phyloP scores from a whole-genome alignment of 2,329 filamentous ascomycete species.

The Aspergillus ibericus region DNA sequence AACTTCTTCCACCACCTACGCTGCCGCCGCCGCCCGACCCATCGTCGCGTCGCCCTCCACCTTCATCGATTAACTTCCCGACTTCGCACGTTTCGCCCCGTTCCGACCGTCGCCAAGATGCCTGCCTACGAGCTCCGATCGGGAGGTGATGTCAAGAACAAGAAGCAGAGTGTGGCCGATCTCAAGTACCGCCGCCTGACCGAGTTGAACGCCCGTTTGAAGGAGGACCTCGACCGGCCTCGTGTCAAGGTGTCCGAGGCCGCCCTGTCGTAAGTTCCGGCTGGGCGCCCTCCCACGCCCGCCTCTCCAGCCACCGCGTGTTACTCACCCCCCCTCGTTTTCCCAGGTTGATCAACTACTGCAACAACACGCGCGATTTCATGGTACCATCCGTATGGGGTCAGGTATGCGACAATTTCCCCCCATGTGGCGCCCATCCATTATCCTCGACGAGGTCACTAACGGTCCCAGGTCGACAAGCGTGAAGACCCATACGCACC shows the following conservation, averaged over 20 bases:
- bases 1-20: slow-evolving; percentile 31
- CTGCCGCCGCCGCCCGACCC: slow-evolving; percentile 27
- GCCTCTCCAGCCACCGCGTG: slow-evolving; percentile 3
- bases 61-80: background rate
- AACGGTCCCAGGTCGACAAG: slow-evolving; percentile 68
- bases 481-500: slow-evolving; percentile 98
- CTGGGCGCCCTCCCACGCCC: slow-evolving; percentile 11
- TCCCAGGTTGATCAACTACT: slow-evolving; percentile 90
- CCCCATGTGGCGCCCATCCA: background rate
- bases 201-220: slow-evolving; percentile 92
- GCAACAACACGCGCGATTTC: slow-evolving; percentile 96
- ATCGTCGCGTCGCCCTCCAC: background rate
- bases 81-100: background rate
- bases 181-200: slow-evolving; percentile 94
- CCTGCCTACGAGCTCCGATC: slow-evolving; percentile 66
- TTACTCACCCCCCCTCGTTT: slow-evolving; percentile 9
- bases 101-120: slow-evolving; percentile 44
- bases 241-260: slow-evolving; percentile 95
- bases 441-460: background rate
- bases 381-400: slow-evolving; percentile 99
- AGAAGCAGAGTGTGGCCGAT: slow-evolving; percentile 99
- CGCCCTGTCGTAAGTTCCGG: slow-evolving; percentile 68
- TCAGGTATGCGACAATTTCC: slow-evolving; percentile 53
- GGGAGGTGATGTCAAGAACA: slow-evolving; percentile 72
- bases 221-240: slow-evolving; percentile 93